Conservation (phyloP, 1,284 basidiomycete species). For the Sporisorium reilianum region DNA sequence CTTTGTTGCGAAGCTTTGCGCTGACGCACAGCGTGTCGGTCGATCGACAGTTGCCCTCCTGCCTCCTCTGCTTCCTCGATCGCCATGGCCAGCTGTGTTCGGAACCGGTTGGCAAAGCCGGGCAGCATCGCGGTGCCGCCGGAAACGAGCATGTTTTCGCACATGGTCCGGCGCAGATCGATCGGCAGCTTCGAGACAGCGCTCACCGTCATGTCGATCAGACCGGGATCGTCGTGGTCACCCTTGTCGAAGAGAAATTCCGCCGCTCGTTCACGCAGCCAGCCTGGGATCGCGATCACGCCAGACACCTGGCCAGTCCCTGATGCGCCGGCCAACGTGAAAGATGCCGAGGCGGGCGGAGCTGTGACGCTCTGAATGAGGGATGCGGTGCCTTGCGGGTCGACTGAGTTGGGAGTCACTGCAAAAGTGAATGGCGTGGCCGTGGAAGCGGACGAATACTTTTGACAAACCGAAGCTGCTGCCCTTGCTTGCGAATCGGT, state of each 20-base stretch:
- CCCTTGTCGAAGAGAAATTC: constrained; percentile 90
- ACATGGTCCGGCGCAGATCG: constrained; percentile 84
- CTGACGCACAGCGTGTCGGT: constrained; percentile 13
- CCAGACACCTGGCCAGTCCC: constrained; percentile 70
- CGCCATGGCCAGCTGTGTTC: constrained; percentile 78
- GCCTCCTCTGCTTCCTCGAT: constrained; percentile 68
- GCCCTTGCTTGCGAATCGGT: not conserved
- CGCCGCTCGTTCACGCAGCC: constrained; percentile 89
- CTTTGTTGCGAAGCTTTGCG: not conserved
- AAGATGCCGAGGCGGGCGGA: constrained; percentile 10
- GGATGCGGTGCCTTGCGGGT: constrained; percentile 33
- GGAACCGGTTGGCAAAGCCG: constrained; percentile 87
- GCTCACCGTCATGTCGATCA: constrained; percentile 83
- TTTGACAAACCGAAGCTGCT: constrained; percentile 9
- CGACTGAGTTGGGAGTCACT: constrained; percentile 20
- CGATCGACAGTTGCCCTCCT: constrained; percentile 32
- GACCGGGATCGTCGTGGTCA: constrained; percentile 76
- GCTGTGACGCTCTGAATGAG: constrained; percentile 33
- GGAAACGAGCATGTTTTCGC: constrained; percentile 82
- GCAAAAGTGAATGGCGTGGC: constrained; percentile 42
- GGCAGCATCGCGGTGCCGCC: constrained; percentile 93
- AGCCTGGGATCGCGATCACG: constrained; percentile 87
- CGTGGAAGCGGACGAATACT: constrained; percentile 19
- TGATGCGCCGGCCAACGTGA: constrained; percentile 23
- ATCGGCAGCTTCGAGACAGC: constrained; percentile 75